Conservation (phyloP, 441 rosid genomes). For the Corymbia calophylla region DNA sequence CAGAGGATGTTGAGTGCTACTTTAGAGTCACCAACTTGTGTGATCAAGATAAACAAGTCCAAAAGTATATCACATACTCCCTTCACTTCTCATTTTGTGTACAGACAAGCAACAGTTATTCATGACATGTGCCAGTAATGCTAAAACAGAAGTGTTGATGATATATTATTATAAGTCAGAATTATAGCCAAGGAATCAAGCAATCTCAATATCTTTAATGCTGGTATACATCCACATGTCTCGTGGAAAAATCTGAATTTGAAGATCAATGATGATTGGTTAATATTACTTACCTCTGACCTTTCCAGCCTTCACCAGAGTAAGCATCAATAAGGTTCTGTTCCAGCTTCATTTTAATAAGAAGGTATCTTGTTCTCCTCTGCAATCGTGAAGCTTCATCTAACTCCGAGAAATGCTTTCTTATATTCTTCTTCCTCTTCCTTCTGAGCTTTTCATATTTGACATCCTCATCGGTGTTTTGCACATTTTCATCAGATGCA, state of each 20-base stretch:
- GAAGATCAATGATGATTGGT: not conserved
- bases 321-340: conserved; percentile 99
- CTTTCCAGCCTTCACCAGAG: conserved; percentile 98
- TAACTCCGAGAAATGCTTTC: conserved; percentile 39
- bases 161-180: not conserved
- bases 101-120: not conserved
- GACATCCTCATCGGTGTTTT: conserved; percentile 14
- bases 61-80: not conserved
- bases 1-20: not conserved
- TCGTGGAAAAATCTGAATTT: not conserved
- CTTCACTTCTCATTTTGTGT: not conserved
- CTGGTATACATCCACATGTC: not conserved
- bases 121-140: not conserved
- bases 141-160: not conserved
- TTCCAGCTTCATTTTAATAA: conserved; percentile 92
- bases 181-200: not conserved
- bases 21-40: not conserved
- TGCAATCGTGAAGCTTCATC: conserved; percentile 83
- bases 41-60: not conserved
- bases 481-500: conserved; percentile 19
- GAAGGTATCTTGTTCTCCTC: conserved; percentile 78
- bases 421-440: conserved; percentile 43
- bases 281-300: conserved; percentile 66
- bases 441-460: conserved; percentile 31
- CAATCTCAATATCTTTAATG: not conserved